Percentiles rank a stretch among this genome's conserved stretches.
Evolutionary conservation across 495 filamentous ascomycete genomes (phyloP).

Genomic region (Astrothelium macrocarpum): DNA sequence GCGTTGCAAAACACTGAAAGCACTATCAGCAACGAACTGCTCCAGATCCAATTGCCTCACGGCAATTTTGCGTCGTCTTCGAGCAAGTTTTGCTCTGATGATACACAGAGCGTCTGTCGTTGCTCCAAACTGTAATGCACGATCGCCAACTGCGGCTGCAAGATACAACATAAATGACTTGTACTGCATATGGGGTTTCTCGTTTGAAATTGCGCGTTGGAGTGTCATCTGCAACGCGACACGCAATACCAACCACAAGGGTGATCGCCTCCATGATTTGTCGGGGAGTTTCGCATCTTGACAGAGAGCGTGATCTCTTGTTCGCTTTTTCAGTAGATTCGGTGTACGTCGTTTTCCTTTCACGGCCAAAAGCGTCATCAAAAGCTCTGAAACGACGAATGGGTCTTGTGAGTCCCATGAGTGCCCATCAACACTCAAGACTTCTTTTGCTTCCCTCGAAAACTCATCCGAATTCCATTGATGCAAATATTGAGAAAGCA

Average conservation of each 20-base stretch:
- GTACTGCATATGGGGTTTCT: conserved; percentile 29
- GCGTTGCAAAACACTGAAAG: neutral
- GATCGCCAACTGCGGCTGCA: conserved; percentile 34
- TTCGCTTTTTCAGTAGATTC: conserved; percentile 44
- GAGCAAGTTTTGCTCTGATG: conserved; percentile 44
- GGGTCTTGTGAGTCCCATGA: conserved; percentile 46
- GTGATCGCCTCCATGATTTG: conserved; percentile 42
- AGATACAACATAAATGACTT: conserved; percentile 50
- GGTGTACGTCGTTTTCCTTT: conserved; percentile 30
- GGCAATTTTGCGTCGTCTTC: conserved; percentile 40
- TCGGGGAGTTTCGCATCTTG: conserved; percentile 27
- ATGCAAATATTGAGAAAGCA: conserved; percentile 35
- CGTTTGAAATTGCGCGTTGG: conserved; percentile 1
- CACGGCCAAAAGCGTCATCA: conserved; percentile 40
- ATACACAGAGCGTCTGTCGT: conserved; percentile 31
- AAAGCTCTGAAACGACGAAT: conserved; percentile 45
- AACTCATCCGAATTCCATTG: conserved; percentile 37
- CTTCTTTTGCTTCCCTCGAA: conserved; percentile 37
- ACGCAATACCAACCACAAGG: conserved; percentile 51
- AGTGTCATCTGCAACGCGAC: conserved; percentile 41
- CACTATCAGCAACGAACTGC: neutral
- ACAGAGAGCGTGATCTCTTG: conserved; percentile 52
- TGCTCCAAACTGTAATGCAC: conserved; percentile 9
- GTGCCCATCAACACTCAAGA: conserved; percentile 32
- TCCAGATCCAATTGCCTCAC: neutral